These are phyloP conservation scores for Petrea volubilis DNA, from an alignment of 257 asterid genomes.

Conservation along the genomic window DNA sequence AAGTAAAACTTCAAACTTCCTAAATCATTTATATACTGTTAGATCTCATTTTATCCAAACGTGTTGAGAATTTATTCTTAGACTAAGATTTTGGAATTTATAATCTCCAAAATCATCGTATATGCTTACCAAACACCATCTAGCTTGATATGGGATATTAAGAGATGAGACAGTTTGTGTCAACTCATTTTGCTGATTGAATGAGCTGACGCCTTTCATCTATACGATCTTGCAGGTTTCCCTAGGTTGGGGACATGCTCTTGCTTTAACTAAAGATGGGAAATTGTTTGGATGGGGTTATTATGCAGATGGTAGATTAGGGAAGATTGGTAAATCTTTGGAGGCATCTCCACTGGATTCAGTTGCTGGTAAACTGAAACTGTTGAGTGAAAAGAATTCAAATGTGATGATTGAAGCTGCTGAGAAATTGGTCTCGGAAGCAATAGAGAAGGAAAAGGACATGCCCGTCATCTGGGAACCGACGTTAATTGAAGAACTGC, in stretches of 20 bases:
- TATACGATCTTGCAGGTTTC: slow-evolving; percentile 59
- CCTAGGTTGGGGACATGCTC: slow-evolving; percentile 97
- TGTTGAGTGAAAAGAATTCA: slow-evolving; percentile 23
- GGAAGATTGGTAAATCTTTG: slow-evolving; percentile 56
- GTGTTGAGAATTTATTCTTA: too few relatives aligned
- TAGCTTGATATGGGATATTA: not conserved
- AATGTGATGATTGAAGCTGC: slow-evolving; percentile 55
- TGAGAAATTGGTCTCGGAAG: slow-evolving; percentile 61
- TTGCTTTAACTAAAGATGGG: slow-evolving; percentile 75
- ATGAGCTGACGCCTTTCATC: slow-evolving; percentile 11
- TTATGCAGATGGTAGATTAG: slow-evolving; percentile 94
- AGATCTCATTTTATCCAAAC: too few relatives aligned
- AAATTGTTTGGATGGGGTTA: slow-evolving; percentile 98
- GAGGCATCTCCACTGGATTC: slow-evolving; percentile 88
- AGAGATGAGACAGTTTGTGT: not conserved
- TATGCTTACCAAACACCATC: too few relatives aligned
- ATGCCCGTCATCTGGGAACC: slow-evolving; percentile 96
- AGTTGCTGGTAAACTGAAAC: slow-evolving; percentile 26
- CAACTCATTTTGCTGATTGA: not conserved
- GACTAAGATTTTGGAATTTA: too few relatives aligned
- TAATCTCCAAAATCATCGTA: too few relatives aligned
- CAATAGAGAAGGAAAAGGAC: slow-evolving; percentile 82
- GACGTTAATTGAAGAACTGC: slow-evolving; percentile 61
- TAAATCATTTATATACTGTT: too few relatives aligned
- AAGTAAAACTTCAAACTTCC: too few relatives aligned